phyloP scores from a whole-genome alignment of 2,329 filamentous ascomycete genomes.

The Byssothecium circinans region DNA sequence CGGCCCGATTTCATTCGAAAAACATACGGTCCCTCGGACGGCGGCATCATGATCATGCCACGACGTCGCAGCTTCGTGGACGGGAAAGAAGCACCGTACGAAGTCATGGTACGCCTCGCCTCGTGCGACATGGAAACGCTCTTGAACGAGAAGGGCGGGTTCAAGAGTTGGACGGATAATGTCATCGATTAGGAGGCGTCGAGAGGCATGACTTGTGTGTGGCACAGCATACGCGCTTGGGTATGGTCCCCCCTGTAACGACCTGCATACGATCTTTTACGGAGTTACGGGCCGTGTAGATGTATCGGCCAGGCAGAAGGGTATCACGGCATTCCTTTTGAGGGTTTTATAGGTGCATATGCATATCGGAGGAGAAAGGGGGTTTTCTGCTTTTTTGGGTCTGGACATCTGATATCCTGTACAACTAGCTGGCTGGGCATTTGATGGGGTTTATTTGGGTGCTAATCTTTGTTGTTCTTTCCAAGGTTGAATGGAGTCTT shows the following conservation, averaged over 20 bases:
- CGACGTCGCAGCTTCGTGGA: conserved; percentile 25
- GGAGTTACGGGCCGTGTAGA: conserved; percentile 4
- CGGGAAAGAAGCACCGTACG: conserved; percentile 35
- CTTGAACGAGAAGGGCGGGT: conserved; percentile 30
- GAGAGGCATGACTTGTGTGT: not conserved
- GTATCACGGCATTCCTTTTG: not conserved
- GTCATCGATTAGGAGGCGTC: conserved; percentile 23
- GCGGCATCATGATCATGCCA: conserved; percentile 41
- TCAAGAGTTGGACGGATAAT: conserved; percentile 32
- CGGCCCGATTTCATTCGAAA: conserved; percentile 39
- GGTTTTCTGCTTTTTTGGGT: conserved; percentile 24
- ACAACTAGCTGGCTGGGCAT: conserved; percentile 24
- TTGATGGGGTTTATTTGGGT: not conserved
- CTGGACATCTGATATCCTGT: conserved; percentile 41
- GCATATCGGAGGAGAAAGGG: conserved; percentile 18
- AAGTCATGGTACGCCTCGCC: conserved; percentile 38
- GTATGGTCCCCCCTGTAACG: not conserved
- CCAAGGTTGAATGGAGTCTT: too few species aligned
- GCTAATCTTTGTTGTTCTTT: too few species aligned
- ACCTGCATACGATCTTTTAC: conserved; percentile 1
- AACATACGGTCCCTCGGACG: conserved; percentile 33
- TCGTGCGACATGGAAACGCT: conserved; percentile 38
- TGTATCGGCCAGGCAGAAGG: too few species aligned
- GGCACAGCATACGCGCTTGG: not conserved
- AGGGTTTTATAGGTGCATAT: conserved; percentile 14